Base-by-base conservation (phyloP, 176 grass and related monocot species). In the Microstegium vimineum region DNA sequence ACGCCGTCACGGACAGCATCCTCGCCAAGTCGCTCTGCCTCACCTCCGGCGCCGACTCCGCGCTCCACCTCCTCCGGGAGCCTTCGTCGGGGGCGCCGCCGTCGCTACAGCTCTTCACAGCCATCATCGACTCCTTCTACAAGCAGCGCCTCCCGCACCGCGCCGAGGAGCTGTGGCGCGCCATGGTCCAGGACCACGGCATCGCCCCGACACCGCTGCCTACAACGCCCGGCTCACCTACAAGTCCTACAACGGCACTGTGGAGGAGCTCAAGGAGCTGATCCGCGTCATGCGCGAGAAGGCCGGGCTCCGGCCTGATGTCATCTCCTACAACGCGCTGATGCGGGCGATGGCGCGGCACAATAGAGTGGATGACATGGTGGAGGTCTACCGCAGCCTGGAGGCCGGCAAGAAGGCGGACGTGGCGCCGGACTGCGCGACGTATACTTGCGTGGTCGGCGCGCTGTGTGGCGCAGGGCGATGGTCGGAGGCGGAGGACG, bases 121-220 rank as follows among this genome's bases (percentile, higher is more conserved):
- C 73, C 18, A 10, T 90, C 79, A 90, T 90, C 59, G 83, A 86
- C 88, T 82, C 88, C 79, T 86, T 66, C 79, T 86, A 90, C 79
- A 90, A 90, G 88, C 65, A 86, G 60, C 66, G 69, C 13, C 69
- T 71, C 78, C 83, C 88, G 17, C 83, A 90, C 79, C 88, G 83
- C 73, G 83, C 83, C 9, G 88, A 90, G 49, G 66, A 90, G 74
- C 45, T 86, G n/a, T 86, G 88, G 88, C 88, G 83, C 30, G 23
- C 62, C 34, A 90, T 90, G 88, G 88, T 90, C 23, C 8, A 78
- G 4, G 31, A 78, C 38, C 79, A 82, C 46, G 83, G 79, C 67
- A 73, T 86, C 60, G 34, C 36, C 8, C 83, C 1, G 88, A 86
- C 74, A 10, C 66, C 10, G 79, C 73, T 18, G 83, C 83, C 0